Conservation (phyloP, 176 grass and related monocot species). For the Eragrostis curvula region DNA sequence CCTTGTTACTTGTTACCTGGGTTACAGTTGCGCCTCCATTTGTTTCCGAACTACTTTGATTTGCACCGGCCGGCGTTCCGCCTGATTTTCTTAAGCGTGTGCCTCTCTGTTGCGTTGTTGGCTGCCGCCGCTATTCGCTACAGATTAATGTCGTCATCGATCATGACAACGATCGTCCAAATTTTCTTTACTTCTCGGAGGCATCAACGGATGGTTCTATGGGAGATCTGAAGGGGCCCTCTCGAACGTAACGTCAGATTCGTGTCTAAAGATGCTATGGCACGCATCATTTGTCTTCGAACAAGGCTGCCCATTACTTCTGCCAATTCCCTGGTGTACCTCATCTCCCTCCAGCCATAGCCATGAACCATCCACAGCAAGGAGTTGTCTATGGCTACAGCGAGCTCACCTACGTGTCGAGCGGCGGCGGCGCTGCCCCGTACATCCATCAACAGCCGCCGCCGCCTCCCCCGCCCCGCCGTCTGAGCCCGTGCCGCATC, state of each 20-base stretch:
- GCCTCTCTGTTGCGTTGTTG: not conserved
- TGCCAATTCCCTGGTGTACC: not conserved
- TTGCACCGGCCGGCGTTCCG: not conserved
- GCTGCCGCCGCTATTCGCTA: not conserved
- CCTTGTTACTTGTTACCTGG: not conserved
- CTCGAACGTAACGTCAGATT: conserved; percentile 19
- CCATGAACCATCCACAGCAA: conserved; percentile 24
- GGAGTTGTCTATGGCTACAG: conserved; percentile 6
- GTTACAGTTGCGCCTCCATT: not conserved
- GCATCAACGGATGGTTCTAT: not conserved
- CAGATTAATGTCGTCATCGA: not conserved
- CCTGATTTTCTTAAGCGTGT: not conserved
- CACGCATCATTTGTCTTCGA: not conserved
- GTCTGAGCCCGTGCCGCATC: not conserved
- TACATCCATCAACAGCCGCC: not conserved
- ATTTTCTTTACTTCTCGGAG: not conserved
- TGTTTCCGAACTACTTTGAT: not conserved
- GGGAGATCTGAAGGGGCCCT: conserved; percentile 20
- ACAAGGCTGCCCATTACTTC: conserved; percentile 1
- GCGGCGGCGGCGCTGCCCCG: not conserved
- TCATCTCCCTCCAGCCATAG: not conserved
- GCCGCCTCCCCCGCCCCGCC: not conserved
- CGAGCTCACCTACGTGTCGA: not conserved
- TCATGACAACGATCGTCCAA: not conserved
- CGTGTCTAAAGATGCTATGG: not conserved